phyloP scores from a whole-genome alignment of 441 rosid genomes.

The Breynia disticha region DNA sequence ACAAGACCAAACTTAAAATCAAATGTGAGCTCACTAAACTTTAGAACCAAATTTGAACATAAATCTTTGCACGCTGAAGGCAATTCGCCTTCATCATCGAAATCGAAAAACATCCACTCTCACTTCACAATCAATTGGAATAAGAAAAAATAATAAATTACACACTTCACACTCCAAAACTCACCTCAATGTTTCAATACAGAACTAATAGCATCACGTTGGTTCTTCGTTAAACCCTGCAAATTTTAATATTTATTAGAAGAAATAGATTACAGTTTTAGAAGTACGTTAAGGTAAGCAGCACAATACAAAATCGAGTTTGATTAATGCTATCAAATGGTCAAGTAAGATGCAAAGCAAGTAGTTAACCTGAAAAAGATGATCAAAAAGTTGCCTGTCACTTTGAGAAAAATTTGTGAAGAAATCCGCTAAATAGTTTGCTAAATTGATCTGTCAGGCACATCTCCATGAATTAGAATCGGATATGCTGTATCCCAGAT shows the following conservation, averaged over 20 bases:
- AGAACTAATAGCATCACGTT: conserved; percentile 37
- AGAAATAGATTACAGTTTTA: background rate
- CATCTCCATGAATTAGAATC: conserved; percentile 7
- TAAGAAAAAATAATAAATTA: background rate
- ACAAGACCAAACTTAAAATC: too few species aligned
- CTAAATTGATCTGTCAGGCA: conserved; percentile 56
- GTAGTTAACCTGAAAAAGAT: conserved; percentile 64
- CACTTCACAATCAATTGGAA: background rate
- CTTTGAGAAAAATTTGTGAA: conserved; percentile 38
- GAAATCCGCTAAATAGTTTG: conserved; percentile 57
- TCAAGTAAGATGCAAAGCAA: conserved; percentile 8
- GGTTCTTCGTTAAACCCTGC: conserved; percentile 49
- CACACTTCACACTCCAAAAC: conserved; percentile 1
- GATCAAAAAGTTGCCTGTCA: conserved; percentile 42
- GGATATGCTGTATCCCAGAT: background rate
- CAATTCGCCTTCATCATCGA: too few species aligned
- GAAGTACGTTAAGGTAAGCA: background rate
- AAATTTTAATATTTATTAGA: conserved; percentile 2
- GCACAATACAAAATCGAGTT: background rate
- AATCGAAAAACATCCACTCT: too few species aligned
- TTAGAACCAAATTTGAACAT: too few species aligned
- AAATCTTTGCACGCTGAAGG: too few species aligned
- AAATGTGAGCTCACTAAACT: too few species aligned
- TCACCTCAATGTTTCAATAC: conserved; percentile 32
- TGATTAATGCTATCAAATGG: background rate